Base-by-base conservation (phyloP, 805 yeast species). In the Candida quercuum region DNA sequence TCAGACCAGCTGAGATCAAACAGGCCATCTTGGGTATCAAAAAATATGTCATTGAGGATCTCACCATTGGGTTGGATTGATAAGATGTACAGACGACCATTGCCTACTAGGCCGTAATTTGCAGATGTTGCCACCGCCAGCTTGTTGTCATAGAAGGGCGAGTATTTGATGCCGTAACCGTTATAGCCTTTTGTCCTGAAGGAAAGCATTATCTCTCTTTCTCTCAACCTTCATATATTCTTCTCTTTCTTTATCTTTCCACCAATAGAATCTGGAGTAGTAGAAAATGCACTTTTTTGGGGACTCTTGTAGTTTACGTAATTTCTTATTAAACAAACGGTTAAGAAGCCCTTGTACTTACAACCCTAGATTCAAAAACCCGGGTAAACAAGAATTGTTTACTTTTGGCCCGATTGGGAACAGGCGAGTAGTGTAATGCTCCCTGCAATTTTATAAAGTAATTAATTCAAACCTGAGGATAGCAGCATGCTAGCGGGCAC, bases 1-100 rank as follows among this genome's bases (percentile, higher is more conserved):
- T 91, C 99, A 39, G 89, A 83, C 98, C 98, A 91, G 0, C 91
- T 76, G 2, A 84, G 63, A 51, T 86, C 94, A 52, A 86, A 88
- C 14, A 89, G 65, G 6, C 96, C 95, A 61, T 91, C 99, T 59
- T 91, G 97, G 0, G 98, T 91, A 43, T 87, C 87, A 65, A 86
- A 91, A 13, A 72, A 58, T 5, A 70, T 61, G 32, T 75, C 77
- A 28, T 71, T 71, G 5, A 52, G 51, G 14, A 86, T 69, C n/a
- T 47, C 51, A 1, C 98, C 98, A 43, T 68, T 63, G 17, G 77
- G 74, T 36, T 71, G 74, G 33, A 91, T 84, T 34, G 77, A 78
- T 18, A 91, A 64, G 1, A 91, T 67, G 48, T 67, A 81, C 21
- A 91, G 64, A 48, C 86, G 72, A 6, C 99, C 99, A 59, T 91